phyloP scores from a whole-genome alignment of 106 monocot genomes.

The Chionographis japonica region DNA sequence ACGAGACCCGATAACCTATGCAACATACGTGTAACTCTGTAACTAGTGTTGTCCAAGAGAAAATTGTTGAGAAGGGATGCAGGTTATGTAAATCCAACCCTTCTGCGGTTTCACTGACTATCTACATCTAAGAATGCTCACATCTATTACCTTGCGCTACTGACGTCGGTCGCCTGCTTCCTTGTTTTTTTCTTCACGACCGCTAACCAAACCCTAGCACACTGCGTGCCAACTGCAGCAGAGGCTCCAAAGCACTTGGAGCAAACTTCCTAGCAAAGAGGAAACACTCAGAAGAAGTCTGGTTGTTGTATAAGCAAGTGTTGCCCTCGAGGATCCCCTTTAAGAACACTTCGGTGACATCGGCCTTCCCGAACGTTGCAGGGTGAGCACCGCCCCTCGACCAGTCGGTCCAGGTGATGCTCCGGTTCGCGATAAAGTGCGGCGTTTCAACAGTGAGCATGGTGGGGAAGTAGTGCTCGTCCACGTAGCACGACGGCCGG shows the following conservation, averaged over 20 bases:
- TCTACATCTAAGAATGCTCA: too few species aligned
- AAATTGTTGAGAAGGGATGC: too few species aligned
- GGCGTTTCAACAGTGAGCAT: conserved; percentile 16
- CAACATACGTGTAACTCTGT: too few species aligned
- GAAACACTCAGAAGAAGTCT: conserved; percentile 19
- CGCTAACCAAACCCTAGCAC: conserved; percentile 18
- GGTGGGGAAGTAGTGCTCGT: conserved; percentile 56
- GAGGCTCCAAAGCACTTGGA: conserved; percentile 25
- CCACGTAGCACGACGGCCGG: conserved; percentile 35
- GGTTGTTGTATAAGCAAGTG: conserved; percentile 30
- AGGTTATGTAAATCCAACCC: too few species aligned
- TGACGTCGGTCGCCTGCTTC: too few species aligned
- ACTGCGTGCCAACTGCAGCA: conserved; percentile 15
- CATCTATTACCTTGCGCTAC: too few species aligned
- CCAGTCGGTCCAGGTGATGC: conserved; percentile 43
- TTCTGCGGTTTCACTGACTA: too few species aligned
- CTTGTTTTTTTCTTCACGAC: too few species aligned
- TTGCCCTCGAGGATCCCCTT: conserved; percentile 6
- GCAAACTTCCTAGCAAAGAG: conserved; percentile 51
- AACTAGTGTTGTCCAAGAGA: too few species aligned
- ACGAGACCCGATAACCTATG: too few species aligned
- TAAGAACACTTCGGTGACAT: conserved; percentile 22
- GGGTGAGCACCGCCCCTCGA: conserved; percentile 46
- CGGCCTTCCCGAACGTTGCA: conserved; percentile 21
- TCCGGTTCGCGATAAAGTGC: conserved; percentile 17